Conservation (phyloP, 306 rosid species). For the Chamaecrista fasciculata region DNA sequence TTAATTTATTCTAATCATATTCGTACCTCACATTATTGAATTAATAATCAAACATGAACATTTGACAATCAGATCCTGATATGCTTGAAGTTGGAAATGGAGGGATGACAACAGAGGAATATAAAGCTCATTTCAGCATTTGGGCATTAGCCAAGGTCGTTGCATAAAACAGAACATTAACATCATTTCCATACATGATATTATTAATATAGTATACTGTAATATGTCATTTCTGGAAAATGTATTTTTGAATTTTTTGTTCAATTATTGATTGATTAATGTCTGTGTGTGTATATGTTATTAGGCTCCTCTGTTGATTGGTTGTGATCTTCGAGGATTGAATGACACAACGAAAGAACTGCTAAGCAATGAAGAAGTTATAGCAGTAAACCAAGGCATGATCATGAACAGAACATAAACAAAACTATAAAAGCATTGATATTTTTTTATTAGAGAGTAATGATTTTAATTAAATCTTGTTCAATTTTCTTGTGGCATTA, state of each 20-base stretch:
- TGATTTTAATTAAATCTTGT: conserved; percentile 12
- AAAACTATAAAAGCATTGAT: too few species aligned
- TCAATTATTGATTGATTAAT: too few species aligned
- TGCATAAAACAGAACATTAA: not conserved
- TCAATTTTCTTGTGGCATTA: not conserved
- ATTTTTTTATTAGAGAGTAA: too few species aligned
- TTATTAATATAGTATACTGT: too few species aligned
- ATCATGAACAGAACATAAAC: not conserved
- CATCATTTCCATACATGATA: too few species aligned
- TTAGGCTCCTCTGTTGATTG: conserved; percentile 60
- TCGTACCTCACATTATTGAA: too few species aligned
- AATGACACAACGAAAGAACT: conserved; percentile 33
- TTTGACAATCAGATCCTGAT: conserved; percentile 82
- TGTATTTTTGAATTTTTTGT: not conserved
- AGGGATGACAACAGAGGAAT: conserved; percentile 62
- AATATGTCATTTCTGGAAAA: not conserved
- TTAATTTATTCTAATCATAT: too few species aligned
- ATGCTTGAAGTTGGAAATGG: conserved; percentile 82
- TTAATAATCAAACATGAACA: too few species aligned
- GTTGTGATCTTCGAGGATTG: conserved; percentile 56
- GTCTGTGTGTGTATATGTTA: not conserved
- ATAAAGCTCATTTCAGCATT: conserved; percentile 71
- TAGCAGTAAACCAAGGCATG: conserved; percentile 65
- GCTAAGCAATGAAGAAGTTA: conserved; percentile 52
- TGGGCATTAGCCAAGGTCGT: conserved; percentile 72